Evolutionary conservation across 768 basidiomycete species (phyloP), one percentile per base, ranked within the genome.

Genomic region (Tephrocybe sp.): DNA sequence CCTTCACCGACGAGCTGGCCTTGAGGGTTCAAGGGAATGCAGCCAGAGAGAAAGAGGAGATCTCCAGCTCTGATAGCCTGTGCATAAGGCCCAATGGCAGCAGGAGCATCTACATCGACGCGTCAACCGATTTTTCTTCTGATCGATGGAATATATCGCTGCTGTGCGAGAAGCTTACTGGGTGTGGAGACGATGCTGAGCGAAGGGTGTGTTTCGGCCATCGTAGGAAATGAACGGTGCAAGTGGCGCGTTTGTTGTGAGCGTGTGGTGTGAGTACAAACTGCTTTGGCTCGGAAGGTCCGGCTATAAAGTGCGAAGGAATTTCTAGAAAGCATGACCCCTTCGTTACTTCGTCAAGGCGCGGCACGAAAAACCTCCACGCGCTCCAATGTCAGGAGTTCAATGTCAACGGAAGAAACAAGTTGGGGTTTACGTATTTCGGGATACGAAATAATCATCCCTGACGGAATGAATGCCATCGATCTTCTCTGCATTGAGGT

Each of bases 11-110:
- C 86, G 59, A 94, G 70, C 59, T 84, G 72, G 68, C 81, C 83
- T 11, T 82, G 83, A 24, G 93, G 88, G 61, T 88, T 80, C 48
- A 97, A 73, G 2, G 91, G 87, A 60, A 98, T 87, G 64, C 85
- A 88, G 40, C 95, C 95, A 2, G 92, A 94, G 38, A 84, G 76
- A 71, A 95, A 99, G 56, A 97, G 80, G 50, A 93, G 78, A 58
- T 89, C 82, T 43, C 88, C 88, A 44, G 79, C 77, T 62, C 87
- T 88, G 70, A 94, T 80, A 3, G 84, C 94, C 71, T 95, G 89
- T 1, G 82, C 84, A 70, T 95, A 95, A 25, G 93, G 93, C 0
- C 91, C 91, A 52, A 92, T 81, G 0, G 90, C 89, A 15, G 81
- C 76, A 1, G 90, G 82, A 4, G 90, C 89, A 60, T 76, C 90